Evolutionary conservation across 1,284 basidiomycete genomes (phyloP).

Genomic region (Puccinia brachypodii): DNA sequence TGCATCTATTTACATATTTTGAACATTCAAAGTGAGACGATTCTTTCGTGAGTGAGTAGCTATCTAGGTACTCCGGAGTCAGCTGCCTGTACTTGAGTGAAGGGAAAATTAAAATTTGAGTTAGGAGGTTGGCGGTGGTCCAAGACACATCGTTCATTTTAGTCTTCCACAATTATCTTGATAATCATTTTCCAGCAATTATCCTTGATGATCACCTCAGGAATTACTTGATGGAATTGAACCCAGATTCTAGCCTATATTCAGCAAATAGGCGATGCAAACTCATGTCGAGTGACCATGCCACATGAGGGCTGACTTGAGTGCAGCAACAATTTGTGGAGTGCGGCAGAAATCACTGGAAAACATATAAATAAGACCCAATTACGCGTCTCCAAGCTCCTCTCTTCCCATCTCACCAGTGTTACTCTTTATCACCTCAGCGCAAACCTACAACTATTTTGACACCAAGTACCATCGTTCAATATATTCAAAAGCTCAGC

Average conservation of each 20-base stretch:
- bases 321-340: neutral
- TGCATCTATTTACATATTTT: neutral
- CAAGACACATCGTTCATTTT: neutral
- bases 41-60: neutral
- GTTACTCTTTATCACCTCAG: neutral
- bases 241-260: constrained; percentile 10
- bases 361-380: constrained; percentile 2
- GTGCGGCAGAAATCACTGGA: neutral
- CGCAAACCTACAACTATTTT: neutral
- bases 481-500: neutral
- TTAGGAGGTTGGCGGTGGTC: neutral
- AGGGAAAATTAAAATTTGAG: constrained; percentile 20
- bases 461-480: constrained; percentile 1
- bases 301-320: constrained; percentile 1
- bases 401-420: neutral
- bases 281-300: neutral
- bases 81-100: neutral
- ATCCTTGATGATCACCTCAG: neutral
- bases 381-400: neutral
- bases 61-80: neutral
- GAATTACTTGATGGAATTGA: neutral
- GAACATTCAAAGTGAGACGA: neutral
- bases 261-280: neutral
- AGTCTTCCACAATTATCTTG: neutral
- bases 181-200: too few relatives aligned